Percentiles rank a stretch among this genome's conserved stretches.
Conservation (phyloP, 805 yeast species). For the Sugiyamaella chiloensis region DNA sequence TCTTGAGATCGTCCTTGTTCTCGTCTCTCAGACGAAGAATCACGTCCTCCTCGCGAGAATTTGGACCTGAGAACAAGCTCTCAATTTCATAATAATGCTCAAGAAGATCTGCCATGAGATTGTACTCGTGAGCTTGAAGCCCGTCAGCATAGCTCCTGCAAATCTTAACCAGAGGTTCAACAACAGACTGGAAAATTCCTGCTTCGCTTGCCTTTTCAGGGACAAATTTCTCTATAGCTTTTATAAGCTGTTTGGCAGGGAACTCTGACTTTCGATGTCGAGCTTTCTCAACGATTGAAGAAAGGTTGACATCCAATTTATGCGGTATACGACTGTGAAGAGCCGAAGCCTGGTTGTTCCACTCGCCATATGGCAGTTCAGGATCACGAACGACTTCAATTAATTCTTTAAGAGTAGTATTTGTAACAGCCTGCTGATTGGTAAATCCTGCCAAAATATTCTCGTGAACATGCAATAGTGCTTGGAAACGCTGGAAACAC, state of each 20-base stretch:
- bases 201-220: slow-evolving; percentile 46
- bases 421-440: slow-evolving; percentile 85
- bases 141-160: slow-evolving; percentile 72
- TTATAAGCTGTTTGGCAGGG: slow-evolving; percentile 84
- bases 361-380: slow-evolving; percentile 87
- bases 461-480: slow-evolving; percentile 56
- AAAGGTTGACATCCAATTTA: slow-evolving; percentile 66
- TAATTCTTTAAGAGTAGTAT: slow-evolving; percentile 69
- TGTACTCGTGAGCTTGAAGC: slow-evolving; percentile 76
- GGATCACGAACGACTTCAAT: slow-evolving; percentile 72
- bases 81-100: slow-evolving; percentile 76
- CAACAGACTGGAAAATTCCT: slow-evolving; percentile 50
- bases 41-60: slow-evolving; percentile 82
- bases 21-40: slow-evolving; percentile 84
- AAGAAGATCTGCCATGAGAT: slow-evolving; percentile 65
- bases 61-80: slow-evolving; percentile 69
- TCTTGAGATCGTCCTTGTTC: slow-evolving; percentile 67
- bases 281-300: slow-evolving; percentile 63
- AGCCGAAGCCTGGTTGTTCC: slow-evolving; percentile 83
- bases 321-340: slow-evolving; percentile 86
- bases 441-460: slow-evolving; percentile 90
- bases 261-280: slow-evolving; percentile 70
- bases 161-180: slow-evolving; percentile 71
- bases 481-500: slow-evolving; percentile 70
- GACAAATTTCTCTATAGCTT: slow-evolving; percentile 65